Base-by-base conservation (phyloP, 2,329 filamentous ascomycete genomes). In the Cryphonectria parasitica region DNA sequence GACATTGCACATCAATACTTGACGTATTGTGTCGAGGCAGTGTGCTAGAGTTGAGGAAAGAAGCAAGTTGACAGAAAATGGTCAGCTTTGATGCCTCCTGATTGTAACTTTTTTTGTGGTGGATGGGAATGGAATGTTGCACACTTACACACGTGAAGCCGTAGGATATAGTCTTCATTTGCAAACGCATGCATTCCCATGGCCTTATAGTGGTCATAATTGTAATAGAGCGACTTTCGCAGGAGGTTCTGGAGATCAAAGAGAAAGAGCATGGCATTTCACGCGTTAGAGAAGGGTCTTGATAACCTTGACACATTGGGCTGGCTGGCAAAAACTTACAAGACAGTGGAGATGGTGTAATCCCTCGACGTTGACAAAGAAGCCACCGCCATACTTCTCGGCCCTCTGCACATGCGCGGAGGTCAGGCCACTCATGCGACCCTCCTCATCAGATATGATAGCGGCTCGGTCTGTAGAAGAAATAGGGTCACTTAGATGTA, bases 1-100 rank as follows among this genome's bases (percentile, higher is more conserved):
- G 28, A 86, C 81, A 39, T 85, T 87, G 77, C 89, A 91, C 87
- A 90, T 90, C 19, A 91, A 81, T 22, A 89, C 86, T 75, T 91
- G 88, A 0, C 88, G 85, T 61, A 91, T 71, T 3, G 86, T 87
- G 73, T 91, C 89, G 43, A 90, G 80, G 71, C 89, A 91, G 72
- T 91, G 88, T 6, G 86, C 84, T 86, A 64, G 43, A 49, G 19
- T 15, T 13, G n/a, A 15, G n/a, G 17, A 5, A 5, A 45, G 19
- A 49, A 49, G 43, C 43, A 17, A 8, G 17, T 49, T 49, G 43
- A 5, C 5, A 22, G 19, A 5, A 19, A 19, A 49, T 22, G 43
- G 19, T 49, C 43, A 49, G 43, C 43, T 6, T 49, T 17, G 17
- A 17, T 22, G 43, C 7, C 43, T n/a, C 3, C 19, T 49, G 17